phyloP scores from a whole-genome alignment of 1,139 yeast species.

The Lodderomyces elongisporus region DNA sequence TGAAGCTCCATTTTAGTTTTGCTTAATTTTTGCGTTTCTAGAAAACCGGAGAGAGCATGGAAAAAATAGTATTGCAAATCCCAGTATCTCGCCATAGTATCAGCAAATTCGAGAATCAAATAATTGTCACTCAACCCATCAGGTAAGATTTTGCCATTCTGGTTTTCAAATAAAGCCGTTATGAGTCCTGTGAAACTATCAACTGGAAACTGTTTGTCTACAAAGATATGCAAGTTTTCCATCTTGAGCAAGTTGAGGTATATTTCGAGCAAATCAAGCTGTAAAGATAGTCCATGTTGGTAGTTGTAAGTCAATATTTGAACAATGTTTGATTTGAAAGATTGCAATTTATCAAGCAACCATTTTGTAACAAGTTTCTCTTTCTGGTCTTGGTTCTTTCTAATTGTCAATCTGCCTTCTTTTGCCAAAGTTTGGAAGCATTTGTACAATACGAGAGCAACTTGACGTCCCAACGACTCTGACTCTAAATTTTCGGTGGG shows the following conservation, averaged over 20 bases:
- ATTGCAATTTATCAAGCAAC: slow-evolving; percentile 56
- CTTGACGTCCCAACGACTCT: slow-evolving; percentile 39
- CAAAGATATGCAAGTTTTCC: slow-evolving; percentile 53
- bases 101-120: slow-evolving; percentile 55
- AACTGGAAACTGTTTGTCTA: slow-evolving; percentile 59
- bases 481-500: slow-evolving; percentile 14
- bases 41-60: slow-evolving; percentile 20
- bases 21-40: slow-evolving; percentile 19
- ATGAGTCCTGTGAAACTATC: slow-evolving; percentile 49
- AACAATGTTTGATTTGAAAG: slow-evolving; percentile 45
- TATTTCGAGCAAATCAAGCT: slow-evolving; percentile 61
- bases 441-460: slow-evolving; percentile 50
- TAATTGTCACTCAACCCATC: slow-evolving; percentile 53
- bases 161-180: slow-evolving; percentile 37
- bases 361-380: slow-evolving; percentile 50
- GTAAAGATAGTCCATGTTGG: slow-evolving; percentile 39
- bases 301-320: slow-evolving; percentile 33
- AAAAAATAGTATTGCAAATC: slow-evolving; percentile 68
- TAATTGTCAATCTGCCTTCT: slow-evolving; percentile 40
- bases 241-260: slow-evolving; percentile 56
- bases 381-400: slow-evolving; percentile 47
- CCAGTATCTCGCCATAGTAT: slow-evolving; percentile 46
- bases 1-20: slow-evolving; percentile 17
- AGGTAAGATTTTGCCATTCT: slow-evolving; percentile 29
- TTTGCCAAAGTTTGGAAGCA: slow-evolving; percentile 54